A percentile compares a stretch with the other conserved stretches of the same genome.
These are phyloP conservation scores for Arachnomyces sp. DNA, from an alignment of 2,329 filamentous ascomycete genomes.

Conservation along the genomic window DNA sequence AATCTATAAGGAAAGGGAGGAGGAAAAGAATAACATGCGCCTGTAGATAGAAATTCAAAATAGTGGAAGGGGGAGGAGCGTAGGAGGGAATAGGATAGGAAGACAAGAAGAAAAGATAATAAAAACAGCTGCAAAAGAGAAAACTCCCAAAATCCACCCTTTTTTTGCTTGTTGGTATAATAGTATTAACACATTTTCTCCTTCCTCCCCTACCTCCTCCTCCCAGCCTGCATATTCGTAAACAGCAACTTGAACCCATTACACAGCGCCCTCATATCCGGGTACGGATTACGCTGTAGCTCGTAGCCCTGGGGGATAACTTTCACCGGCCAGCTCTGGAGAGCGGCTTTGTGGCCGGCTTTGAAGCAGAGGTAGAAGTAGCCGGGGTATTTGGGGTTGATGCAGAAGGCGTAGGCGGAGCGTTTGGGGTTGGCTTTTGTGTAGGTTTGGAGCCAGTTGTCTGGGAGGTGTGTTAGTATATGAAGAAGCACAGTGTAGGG, in stretches of 20 bases:
- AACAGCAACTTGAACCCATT: slow-evolving; percentile 94
- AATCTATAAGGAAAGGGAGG: no score
- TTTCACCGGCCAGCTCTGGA: slow-evolving; percentile 76
- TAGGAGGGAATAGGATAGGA: slow-evolving; percentile 4
- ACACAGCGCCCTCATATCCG: slow-evolving; percentile 88
- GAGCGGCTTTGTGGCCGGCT: slow-evolving; percentile 63
- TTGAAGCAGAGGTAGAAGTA: slow-evolving; percentile 98
- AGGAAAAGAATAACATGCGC: no score
- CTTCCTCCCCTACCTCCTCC: not conserved
- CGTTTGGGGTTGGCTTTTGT: slow-evolving; percentile 92
- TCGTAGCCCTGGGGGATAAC: slow-evolving; percentile 91
- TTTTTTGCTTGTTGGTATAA: not conserved
- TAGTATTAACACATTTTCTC: not conserved
- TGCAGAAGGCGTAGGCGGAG: slow-evolving; percentile 91
- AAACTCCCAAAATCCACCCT: not conserved
- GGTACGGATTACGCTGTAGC: slow-evolving; percentile 78
- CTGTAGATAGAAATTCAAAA: no score
- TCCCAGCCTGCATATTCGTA: slow-evolving; percentile 49
- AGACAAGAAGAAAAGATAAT: slow-evolving; percentile 16
- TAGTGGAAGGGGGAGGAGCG: slow-evolving; percentile 4
- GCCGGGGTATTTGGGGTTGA: slow-evolving; percentile 82
- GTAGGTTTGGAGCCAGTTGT: slow-evolving; percentile 93
- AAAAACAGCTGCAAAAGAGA: slow-evolving; percentile 9
- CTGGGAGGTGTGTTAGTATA: slow-evolving; percentile 39
- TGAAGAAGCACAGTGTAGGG: slow-evolving; percentile 1